phyloP scores from a whole-genome alignment of 148 eudicot species.

The Simmondsia chinensis region DNA sequence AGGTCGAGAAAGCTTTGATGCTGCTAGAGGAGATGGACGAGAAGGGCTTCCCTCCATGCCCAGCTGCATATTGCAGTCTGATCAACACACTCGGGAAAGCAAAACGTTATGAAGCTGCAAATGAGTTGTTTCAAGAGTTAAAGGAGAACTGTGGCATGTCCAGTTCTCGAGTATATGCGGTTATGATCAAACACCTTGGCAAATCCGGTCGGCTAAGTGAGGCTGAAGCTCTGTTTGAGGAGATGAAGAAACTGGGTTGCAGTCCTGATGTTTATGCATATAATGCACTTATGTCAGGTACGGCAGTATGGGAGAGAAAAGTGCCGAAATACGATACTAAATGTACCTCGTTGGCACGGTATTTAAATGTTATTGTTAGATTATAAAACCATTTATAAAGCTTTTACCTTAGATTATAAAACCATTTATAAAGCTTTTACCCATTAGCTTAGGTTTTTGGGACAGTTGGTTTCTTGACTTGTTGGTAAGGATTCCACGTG shows the following conservation, averaged over 20 bases:
- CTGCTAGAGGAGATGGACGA: conserved; percentile 99
- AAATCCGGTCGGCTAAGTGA: conserved; percentile 62
- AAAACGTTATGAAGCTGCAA: conserved; percentile 87
- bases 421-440: too few relatives aligned
- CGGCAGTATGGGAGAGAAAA: too few relatives aligned
- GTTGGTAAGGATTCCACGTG: too few relatives aligned
- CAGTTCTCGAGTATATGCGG: conserved; percentile 85
- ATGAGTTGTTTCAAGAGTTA: conserved; percentile 86
- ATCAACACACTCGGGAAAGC: conserved; percentile 81
- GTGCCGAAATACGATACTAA: too few relatives aligned
- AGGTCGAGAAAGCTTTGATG: conserved; percentile 71
- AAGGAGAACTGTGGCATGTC: conserved; percentile 82
- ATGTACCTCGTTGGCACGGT: too few relatives aligned
- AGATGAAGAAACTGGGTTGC: conserved; percentile 78
- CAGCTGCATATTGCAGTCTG: conserved; percentile 95
- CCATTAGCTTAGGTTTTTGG: too few relatives aligned
- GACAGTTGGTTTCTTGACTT: too few relatives aligned
- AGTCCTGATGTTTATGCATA: conserved; percentile 70
- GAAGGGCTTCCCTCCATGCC: conserved; percentile 88
- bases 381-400: too few relatives aligned
- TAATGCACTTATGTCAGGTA: conserved; percentile 98
- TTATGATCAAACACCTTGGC: conserved; percentile 93
- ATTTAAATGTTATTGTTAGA: too few relatives aligned
- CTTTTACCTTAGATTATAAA: too few relatives aligned
- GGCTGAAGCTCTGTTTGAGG: conserved; percentile 72